phyloP scores from a whole-genome alignment of 768 basidiomycete genomes.

The Mycena haematopus region DNA sequence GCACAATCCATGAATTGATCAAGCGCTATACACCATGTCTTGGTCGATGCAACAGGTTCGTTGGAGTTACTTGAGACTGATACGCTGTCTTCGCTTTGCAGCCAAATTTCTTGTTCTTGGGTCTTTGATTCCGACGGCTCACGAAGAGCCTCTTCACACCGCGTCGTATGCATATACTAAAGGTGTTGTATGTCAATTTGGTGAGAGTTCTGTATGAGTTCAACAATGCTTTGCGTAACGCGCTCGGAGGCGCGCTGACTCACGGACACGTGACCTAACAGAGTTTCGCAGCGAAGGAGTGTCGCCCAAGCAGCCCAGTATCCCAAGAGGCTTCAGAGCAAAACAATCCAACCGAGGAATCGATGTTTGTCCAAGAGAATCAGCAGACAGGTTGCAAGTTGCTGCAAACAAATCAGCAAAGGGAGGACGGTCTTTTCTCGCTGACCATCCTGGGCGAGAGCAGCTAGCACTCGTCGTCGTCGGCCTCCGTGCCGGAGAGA shows the following conservation, averaged over 20 bases:
- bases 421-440: not conserved
- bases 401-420: too few relatives aligned
- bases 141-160: not conserved
- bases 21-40: not conserved
- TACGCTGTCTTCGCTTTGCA: slow-evolving; percentile 4
- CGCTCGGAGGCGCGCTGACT: not conserved
- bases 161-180: slow-evolving; percentile 11
- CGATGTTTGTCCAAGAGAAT: too few relatives aligned
- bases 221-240: too few relatives aligned
- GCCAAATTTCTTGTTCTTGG: not conserved
- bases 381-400: too few relatives aligned
- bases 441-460: not conserved
- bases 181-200: slow-evolving; percentile 13
- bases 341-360: too few relatives aligned
- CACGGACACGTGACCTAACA: slow-evolving; percentile 13
- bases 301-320: not conserved
- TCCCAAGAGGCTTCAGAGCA: not conserved
- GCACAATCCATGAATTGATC: not conserved
- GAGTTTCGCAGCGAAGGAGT: too few relatives aligned
- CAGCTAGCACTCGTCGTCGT: not conserved
- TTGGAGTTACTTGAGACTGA: not conserved
- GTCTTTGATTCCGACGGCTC: slow-evolving; percentile 1
- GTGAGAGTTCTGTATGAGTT: slow-evolving; percentile 20
- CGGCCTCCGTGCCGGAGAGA: too few relatives aligned
- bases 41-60: not conserved